phyloP scores from a whole-genome alignment of 108 stramenopile species.

The Parietichytrium sp. region DNA sequence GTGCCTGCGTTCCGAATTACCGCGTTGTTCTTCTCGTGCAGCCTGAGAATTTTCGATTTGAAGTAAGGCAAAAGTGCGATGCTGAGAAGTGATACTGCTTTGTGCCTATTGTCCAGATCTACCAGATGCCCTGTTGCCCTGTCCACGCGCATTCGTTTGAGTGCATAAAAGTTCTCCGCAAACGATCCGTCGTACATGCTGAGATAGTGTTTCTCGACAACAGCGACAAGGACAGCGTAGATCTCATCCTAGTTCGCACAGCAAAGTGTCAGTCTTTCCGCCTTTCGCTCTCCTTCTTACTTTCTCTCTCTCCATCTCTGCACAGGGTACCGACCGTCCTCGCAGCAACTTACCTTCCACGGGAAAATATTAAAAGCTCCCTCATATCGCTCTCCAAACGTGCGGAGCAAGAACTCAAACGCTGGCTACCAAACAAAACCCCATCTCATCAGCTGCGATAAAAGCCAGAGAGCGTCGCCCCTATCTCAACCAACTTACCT shows the following conservation, averaged over 20 bases:
- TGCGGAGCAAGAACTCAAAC: not conserved
- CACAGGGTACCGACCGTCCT: too few relatives aligned
- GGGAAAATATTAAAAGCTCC: not conserved
- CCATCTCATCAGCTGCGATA: too few relatives aligned
- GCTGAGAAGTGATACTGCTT: not conserved
- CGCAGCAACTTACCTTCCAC: not conserved
- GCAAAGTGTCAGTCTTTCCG: too few relatives aligned
- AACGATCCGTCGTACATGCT: not conserved
- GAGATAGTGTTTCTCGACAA: slow-evolving; percentile 23
- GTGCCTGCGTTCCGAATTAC: not conserved
- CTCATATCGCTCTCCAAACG: not conserved
- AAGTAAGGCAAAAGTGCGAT: not conserved
- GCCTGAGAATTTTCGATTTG: not conserved
- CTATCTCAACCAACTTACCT: not conserved
- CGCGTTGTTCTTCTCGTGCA: too few relatives aligned
- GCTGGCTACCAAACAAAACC: not conserved
- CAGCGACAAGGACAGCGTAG: not conserved
- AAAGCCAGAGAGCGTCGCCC: not conserved
- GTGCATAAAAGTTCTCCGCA: slow-evolving; percentile 34
- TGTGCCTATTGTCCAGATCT: not conserved
- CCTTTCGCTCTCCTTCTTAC: too few relatives aligned
- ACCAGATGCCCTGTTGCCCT: not conserved
- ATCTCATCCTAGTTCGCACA: not conserved
- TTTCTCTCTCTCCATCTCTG: too few relatives aligned
- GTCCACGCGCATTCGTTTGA: not conserved